Conservation (phyloP, 163 green algal species). For the Chlamydomonas reinhardtii region DNA sequence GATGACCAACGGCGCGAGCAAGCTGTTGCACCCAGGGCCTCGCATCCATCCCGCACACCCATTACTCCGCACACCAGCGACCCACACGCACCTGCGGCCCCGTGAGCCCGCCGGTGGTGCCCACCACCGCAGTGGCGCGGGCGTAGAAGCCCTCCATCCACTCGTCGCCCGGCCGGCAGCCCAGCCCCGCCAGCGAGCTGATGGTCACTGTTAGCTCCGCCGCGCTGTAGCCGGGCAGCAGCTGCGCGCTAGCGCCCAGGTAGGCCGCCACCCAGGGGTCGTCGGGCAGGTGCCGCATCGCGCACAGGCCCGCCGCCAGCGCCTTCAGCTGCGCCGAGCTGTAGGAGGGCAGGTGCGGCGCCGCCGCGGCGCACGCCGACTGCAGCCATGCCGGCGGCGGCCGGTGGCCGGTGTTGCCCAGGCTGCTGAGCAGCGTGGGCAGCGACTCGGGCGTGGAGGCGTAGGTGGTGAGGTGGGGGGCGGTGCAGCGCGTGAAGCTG, state of each 20-base stretch:
- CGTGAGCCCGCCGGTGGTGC: slow-evolving; percentile 23
- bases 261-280: slow-evolving; percentile 19
- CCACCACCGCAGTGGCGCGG: neutral
- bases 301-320: neutral
- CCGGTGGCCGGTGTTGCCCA: neutral
- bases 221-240: neutral
- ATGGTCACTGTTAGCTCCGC: slow-evolving; percentile 3
- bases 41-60: too few relatives aligned
- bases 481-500: neutral
- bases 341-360: neutral
- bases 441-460: slow-evolving; percentile 10
- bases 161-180: slow-evolving; percentile 46
- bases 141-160: slow-evolving; percentile 53
- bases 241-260: neutral
- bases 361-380: neutral
- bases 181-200: slow-evolving; percentile 36
- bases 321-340: neutral
- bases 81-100: slow-evolving; percentile 35
- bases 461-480: slow-evolving; percentile 3
- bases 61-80: too few relatives aligned
- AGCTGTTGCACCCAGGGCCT: too few relatives aligned
- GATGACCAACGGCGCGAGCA: too few relatives aligned
- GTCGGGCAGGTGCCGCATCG: slow-evolving; percentile 20
- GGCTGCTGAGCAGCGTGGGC: neutral
- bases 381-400: neutral